Base-by-base conservation (phyloP, 2,329 filamentous ascomycete species). In the Hymenoscyphus scutula region DNA sequence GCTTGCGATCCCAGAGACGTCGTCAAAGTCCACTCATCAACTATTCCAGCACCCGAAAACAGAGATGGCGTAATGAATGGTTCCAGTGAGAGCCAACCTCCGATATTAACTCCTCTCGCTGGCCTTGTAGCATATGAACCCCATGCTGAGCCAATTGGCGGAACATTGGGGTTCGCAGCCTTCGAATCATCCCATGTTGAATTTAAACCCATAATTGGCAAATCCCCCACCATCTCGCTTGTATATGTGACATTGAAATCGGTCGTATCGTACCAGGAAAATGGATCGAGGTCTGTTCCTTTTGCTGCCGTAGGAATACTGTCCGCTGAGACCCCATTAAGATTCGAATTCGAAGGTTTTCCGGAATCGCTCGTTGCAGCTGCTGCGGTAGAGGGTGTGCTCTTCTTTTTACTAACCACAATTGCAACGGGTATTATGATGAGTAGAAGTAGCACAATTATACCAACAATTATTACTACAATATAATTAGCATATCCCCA, bases 231-330 rank as follows among this genome's bases (percentile, higher is more conserved):
- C 15, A 87, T 92, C 57, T 86, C 84, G 64, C 89, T 86, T 0
- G 95, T 99, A 74, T 96, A 99, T 0, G 95, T 98, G 65, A 94
- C 84, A 74, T 99, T 99, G 80, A 98, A 97, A 71, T 93, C 92
- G 0, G 82, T 84, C 0, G 93, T 97, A 69, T 96, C 89, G 68
- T 90, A 89, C 95, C 95, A 99, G 1, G 89, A 87, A 75, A 92
- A 96, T 0, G 95, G 95, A 72, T 99, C 93, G 23, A 97, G 81
- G 66, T 90, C 88, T 1, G 89, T 91, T 15, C 87, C 91, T 75
- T 85, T 87, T 70, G 86, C 92, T 65, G 81, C 81, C 62, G 79
- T 77, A 63, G 90, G 90, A 69, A 73, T 64, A 70, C 67, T 66
- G 5, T 71, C 72, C 58, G 80, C 78, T 59, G 82, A 81, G 60